Conservation (phyloP, 306 rosid genomes). For the Cicer pinnatifidum region DNA sequence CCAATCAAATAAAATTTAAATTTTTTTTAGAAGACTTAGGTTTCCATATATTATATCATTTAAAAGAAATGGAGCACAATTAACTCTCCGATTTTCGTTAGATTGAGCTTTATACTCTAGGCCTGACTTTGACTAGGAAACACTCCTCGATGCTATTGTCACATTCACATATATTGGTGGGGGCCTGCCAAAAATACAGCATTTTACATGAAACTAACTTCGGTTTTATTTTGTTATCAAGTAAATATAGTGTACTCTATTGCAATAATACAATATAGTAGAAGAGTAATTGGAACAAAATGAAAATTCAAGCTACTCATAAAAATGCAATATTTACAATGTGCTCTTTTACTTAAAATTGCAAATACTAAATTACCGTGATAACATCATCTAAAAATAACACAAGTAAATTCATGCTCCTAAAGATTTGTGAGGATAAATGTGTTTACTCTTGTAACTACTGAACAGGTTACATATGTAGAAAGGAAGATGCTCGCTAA, state of each 20-base stretch:
- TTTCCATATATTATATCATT: too few species aligned
- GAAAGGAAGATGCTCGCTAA: conserved; percentile 38
- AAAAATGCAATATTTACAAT: neutral
- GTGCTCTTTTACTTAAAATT: neutral
- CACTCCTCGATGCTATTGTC: too few species aligned
- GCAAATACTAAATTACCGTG: neutral
- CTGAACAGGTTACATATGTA: conserved; percentile 44
- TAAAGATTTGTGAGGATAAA: conserved; percentile 1
- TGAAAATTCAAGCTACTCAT: neutral
- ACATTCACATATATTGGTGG: too few species aligned
- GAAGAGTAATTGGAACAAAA: neutral
- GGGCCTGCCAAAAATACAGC: too few species aligned
- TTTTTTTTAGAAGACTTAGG: too few species aligned
- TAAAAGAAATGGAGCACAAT: too few species aligned
- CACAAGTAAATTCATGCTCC: conserved; percentile 23
- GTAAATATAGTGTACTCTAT: neutral
- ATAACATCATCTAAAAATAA: conserved; percentile 4
- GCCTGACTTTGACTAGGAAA: too few species aligned
- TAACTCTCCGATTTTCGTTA: too few species aligned
- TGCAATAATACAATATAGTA: neutral
- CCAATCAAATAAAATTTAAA: too few species aligned
- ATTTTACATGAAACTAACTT: too few species aligned
- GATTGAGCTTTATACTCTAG: too few species aligned
- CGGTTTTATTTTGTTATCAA: neutral
- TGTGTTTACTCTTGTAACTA: conserved; percentile 14